Base-by-base conservation (phyloP, 2,329 filamentous ascomycete species). In the Ambrosiella beaveri region DNA sequence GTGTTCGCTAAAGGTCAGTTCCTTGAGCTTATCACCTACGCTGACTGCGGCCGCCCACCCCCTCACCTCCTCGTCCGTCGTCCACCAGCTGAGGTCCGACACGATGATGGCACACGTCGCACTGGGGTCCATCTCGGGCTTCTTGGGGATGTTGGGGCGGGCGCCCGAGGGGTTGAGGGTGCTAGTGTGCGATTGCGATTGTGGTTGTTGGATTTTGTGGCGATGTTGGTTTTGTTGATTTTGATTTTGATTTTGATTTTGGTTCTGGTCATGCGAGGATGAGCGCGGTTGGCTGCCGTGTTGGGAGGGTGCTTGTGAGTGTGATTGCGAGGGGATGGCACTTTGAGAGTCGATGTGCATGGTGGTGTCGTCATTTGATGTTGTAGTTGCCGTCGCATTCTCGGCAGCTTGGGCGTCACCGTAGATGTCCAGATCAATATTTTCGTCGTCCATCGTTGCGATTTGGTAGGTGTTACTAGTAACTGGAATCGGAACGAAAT, bases 1-100 rank as follows among this genome's bases (percentile, higher is more conserved):
- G 71, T 97, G 93, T 69, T 98, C 93, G 65, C 88, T 96, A 69
- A 97, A 98, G 0, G 90, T 95, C 56, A 98, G 81, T 61, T 97
- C 93, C 65, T 87, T 89, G 15, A 97, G 73, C 65, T 95, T 88
- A 51, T 84, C 78, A 68, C 97, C 93, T 64, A 82, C 87, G 1
- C 79, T 80, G n/a, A 85, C 87, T 63, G 86, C 78, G 63, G 82
- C 82, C 27, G 86, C 77, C 87, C 89, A 96, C 55, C 85, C 86
- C 57, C 93, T 85, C 59, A 98, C 81, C 64, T 97, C 89, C 66
- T 98, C 93, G 67, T 98, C 93, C 1, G 86, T 95, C 37, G 84
- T 90, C 91, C 91, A 97, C 93, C 93, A 98, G 69, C 87, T 86
- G 8, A 98, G 75, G 54, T 97, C 93, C 2, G 88, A 90, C 57